phyloP scores from a whole-genome alignment of 176 grass and related monocot genomes.

The Microstegium vimineum region DNA sequence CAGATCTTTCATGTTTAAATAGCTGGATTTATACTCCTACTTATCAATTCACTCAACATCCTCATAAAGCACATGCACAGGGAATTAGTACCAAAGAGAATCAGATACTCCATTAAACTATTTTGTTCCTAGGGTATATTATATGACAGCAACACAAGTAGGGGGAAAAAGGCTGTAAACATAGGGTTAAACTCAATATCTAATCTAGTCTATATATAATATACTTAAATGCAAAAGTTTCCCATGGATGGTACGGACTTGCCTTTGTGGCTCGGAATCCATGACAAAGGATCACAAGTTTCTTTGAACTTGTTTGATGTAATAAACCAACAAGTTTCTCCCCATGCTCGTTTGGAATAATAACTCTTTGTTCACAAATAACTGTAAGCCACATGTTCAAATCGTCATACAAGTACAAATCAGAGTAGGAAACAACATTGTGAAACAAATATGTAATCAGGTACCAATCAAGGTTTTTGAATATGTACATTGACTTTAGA shows the following conservation, averaged over 20 bases:
- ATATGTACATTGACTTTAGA: background rate
- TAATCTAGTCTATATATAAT: background rate
- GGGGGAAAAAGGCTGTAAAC: background rate
- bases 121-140: background rate
- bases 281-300: constrained; percentile 87
- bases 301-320: constrained; percentile 57
- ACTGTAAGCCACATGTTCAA: constrained; percentile 23
- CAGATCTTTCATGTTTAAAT: background rate
- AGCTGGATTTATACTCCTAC: background rate
- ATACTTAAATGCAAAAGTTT: background rate
- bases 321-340: constrained; percentile 79
- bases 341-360: constrained; percentile 59
- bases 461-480: background rate
- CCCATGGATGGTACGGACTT: background rate
- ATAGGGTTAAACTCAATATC: background rate
- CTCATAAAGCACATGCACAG: background rate
- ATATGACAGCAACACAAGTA: background rate
- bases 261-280: constrained; percentile 87
- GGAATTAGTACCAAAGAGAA: background rate
- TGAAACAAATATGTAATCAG: background rate
- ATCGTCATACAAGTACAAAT: constrained; percentile 7
- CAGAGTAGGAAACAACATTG: background rate
- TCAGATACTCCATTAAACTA: background rate
- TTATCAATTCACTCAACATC: background rate
- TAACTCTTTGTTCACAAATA: constrained; percentile 32